Base-by-base conservation (phyloP, 2,329 filamentous ascomycete genomes). In the Dendryphion nanum region DNA sequence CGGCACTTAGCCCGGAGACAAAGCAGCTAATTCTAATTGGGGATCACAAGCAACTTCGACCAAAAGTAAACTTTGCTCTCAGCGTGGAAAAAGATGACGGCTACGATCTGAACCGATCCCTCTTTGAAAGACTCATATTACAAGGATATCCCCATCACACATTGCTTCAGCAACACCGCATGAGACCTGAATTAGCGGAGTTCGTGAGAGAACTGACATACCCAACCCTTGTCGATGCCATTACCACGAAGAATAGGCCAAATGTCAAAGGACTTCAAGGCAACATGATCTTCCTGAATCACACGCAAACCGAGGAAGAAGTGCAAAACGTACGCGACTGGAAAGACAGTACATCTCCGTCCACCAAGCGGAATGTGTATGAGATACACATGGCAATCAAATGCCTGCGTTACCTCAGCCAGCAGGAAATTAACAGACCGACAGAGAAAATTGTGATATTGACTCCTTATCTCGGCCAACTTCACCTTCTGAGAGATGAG, bases 351-450 rank as follows among this genome's bases (percentile, higher is more conserved):
- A 69, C 61, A 0, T 45, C 68, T 1, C 75, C 71, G 14, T 65
- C 71, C 0, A 82, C 74, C 50, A 86, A 83, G 49, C 69, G 74
- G 33, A 89, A 89, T 44, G 14, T 30, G 0, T 85, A 81, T 33
- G 86, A 89, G 51, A 84, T 73, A 0, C 59, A 79, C 0, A 83
- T 89, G 74, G 74, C 84, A 0, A 56, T 88, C 15, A 79, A 75
- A 45, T 75, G 74, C 34, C 78, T 89, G 1, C 75, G 73, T 5
- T 88, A 87, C 47, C 64, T 90, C 0, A 79, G 70, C 0, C 85
- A 87, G 43, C 85, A 90, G 47, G 83, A n/a, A n/a, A n/a, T n/a
- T n/a, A n/a, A 83, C 0, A 89, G 89, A 50, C 72, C 73, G 3
- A 80, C 81, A 0, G 70, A 79, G 3, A 66, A 85, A 2, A 69